Conservation (phyloP, 257 asterid species). For the Solanum lignicaule region DNA sequence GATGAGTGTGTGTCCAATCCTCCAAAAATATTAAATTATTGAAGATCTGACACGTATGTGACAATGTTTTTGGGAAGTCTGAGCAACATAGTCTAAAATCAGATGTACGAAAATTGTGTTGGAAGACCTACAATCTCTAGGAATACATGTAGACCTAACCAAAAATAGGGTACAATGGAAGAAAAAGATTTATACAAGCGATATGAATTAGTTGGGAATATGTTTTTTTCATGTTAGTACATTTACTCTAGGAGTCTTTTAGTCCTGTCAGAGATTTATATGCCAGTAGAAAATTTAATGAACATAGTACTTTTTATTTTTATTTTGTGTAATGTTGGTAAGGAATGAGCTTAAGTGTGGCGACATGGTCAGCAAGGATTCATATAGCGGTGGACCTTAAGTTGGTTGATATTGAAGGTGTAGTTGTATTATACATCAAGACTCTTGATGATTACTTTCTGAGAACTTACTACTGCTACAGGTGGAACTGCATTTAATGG, state of each 20-base stretch:
- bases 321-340: not conserved
- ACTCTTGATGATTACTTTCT: not conserved
- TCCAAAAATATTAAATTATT: not conserved
- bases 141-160: not conserved
- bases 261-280: not conserved
- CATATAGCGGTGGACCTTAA: not conserved
- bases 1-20: not conserved
- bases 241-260: not conserved
- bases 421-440: not conserved
- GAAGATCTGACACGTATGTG: not conserved
- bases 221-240: not conserved
- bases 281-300: not conserved
- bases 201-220: not conserved
- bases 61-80: not conserved
- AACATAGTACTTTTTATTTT: not conserved
- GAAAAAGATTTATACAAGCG: not conserved
- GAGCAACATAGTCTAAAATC: not conserved
- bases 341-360: not conserved
- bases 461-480: slow-evolving; percentile 13
- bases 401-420: not conserved
- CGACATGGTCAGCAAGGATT: not conserved
- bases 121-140: not conserved
- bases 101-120: not conserved
- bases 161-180: not conserved
- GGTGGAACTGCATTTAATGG: slow-evolving; percentile 99